phyloP scores from a whole-genome alignment of 2,329 filamentous ascomycete genomes.

The Grosmannia clavigera region DNA sequence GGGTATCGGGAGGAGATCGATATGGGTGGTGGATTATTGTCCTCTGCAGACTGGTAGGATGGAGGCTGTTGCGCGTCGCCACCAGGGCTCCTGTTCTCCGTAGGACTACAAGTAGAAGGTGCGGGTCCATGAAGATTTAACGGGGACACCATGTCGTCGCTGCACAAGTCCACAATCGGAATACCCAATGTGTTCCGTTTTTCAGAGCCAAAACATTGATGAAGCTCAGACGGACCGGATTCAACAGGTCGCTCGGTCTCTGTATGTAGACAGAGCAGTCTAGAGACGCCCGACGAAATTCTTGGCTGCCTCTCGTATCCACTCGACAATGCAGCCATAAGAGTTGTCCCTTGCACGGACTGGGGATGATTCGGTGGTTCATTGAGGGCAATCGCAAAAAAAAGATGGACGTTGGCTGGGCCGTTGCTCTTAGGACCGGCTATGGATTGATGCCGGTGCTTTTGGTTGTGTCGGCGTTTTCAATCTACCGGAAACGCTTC shows the following conservation, averaged over 20 bases:
- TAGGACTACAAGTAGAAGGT: too few species aligned
- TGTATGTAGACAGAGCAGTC: not conserved
- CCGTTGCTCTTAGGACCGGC: not conserved
- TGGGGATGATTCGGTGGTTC: not conserved
- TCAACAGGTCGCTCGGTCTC: not conserved
- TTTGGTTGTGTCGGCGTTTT: not conserved
- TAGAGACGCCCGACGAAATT: not conserved
- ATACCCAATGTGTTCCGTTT: slow-evolving; percentile 3
- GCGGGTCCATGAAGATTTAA: not conserved
- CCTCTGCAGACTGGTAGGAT: slow-evolving; percentile 15
- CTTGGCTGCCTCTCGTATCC: not conserved
- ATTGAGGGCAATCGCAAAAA: not conserved
- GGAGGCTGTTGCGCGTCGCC: slow-evolving; percentile 1
- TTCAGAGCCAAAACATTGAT: slow-evolving; percentile 3
- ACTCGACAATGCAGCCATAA: not conserved
- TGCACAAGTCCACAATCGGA: not conserved
- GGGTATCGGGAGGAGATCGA: slow-evolving; percentile 17
- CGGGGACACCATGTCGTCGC: not conserved
- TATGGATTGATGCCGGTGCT: not conserved
- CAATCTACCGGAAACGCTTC: not conserved
- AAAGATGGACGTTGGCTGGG: not conserved
- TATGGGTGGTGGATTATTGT: slow-evolving; percentile 16
- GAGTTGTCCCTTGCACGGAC: not conserved
- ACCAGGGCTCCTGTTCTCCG: not conserved
- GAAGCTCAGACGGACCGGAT: slow-evolving; percentile 8